Evolutionary conservation across 1,284 basidiomycete genomes (phyloP).

Genomic region (Ceratobasidium sp.): DNA sequence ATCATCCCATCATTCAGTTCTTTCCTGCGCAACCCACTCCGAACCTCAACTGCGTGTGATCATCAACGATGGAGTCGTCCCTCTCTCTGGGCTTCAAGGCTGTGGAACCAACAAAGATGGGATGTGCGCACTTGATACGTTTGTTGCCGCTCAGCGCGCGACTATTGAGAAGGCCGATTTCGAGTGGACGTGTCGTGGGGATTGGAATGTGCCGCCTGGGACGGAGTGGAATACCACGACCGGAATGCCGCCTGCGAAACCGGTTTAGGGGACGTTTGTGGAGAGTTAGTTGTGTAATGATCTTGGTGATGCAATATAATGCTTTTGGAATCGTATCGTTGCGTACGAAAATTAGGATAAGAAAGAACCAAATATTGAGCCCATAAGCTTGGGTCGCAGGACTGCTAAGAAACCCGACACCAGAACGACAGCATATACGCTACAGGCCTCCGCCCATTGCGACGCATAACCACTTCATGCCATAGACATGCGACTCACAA

Average conservation of each 20-base stretch:
- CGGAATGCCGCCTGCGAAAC: constrained; percentile 60
- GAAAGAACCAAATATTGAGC: not conserved
- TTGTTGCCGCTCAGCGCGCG: constrained; percentile 78
- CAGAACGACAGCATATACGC: too few relatives aligned
- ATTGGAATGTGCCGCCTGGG: constrained; percentile 73
- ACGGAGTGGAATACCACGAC: constrained; percentile 70
- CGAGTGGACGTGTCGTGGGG: constrained; percentile 79
- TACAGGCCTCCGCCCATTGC: too few relatives aligned
- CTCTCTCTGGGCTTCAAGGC: constrained; percentile 79
- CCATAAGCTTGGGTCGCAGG: too few relatives aligned
- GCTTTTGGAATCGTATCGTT: too few relatives aligned
- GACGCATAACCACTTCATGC: too few relatives aligned
- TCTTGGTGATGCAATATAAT: not conserved
- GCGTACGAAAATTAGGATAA: not conserved
- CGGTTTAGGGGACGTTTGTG: not conserved
- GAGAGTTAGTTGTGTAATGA: constrained; percentile 6
- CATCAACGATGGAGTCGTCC: constrained; percentile 90
- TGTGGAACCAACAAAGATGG: constrained; percentile 79
- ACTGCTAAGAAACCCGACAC: too few relatives aligned
- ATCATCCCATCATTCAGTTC: constrained; percentile 64
- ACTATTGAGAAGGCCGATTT: constrained; percentile 80
- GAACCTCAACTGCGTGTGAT: constrained; percentile 78
- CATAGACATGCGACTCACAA: too few relatives aligned
- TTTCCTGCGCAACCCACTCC: constrained; percentile 61
- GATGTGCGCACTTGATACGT: constrained; percentile 82